phyloP scores from a whole-genome alignment of 228 moss, liverwort and hornwort species.

The Sphagnum fallax region DNA sequence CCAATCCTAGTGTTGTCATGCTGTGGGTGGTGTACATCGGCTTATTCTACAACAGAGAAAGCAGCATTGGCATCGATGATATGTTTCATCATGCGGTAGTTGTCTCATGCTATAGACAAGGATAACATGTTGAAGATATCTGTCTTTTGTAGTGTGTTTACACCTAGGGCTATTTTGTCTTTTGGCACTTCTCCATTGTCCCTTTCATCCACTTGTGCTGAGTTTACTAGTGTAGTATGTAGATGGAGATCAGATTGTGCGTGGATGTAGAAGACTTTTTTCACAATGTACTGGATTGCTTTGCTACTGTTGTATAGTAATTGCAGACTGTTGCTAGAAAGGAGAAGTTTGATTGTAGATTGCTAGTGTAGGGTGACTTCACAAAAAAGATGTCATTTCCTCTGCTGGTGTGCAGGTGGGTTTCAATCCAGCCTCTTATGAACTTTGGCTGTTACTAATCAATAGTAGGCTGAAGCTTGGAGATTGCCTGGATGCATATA shows the following conservation, averaged over 20 bases:
- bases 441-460: slow-evolving; percentile 68
- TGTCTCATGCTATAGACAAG: slow-evolving; percentile 1
- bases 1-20: slow-evolving; percentile 40
- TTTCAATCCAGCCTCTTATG: slow-evolving; percentile 64
- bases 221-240: too few relatives aligned
- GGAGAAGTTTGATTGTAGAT: too few relatives aligned
- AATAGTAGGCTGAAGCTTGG: slow-evolving; percentile 56
- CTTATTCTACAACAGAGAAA: slow-evolving; percentile 55
- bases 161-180: too few relatives aligned
- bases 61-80: slow-evolving; percentile 57
- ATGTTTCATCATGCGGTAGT: slow-evolving; percentile 78
- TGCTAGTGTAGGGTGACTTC: neutral
- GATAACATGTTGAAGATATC: too few relatives aligned
- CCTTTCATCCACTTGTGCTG: too few relatives aligned
- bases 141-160: too few relatives aligned
- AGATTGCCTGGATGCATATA: slow-evolving; percentile 53
- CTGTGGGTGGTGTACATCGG: slow-evolving; percentile 68
- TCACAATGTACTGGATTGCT: too few relatives aligned
- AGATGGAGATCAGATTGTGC: too few relatives aligned
- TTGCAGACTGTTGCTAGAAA: too few relatives aligned
- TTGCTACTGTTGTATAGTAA: too few relatives aligned
- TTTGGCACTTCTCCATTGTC: too few relatives aligned
- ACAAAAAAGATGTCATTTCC: neutral
- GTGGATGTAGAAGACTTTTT: too few relatives aligned
- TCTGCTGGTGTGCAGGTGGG: slow-evolving; percentile 51